These are phyloP conservation scores for Rhizoclosmatium globosum DNA, from an alignment of 192 early-diverging fungal species.

Conservation along the genomic window DNA sequence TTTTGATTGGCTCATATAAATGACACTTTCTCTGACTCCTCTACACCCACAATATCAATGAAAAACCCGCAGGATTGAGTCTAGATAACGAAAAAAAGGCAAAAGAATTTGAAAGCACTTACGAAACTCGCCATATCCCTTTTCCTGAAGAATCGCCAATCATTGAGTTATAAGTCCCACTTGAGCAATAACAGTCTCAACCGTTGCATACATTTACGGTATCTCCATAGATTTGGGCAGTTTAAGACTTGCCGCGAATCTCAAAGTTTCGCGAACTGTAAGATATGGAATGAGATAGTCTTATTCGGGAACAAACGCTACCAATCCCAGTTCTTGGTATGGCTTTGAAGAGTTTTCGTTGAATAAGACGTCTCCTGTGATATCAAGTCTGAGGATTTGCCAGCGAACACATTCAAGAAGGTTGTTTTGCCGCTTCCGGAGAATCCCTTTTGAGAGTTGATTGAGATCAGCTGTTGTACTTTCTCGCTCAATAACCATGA, in stretches of 20 bases:
- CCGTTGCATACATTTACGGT: constrained; percentile 32
- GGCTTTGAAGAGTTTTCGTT: constrained; percentile 67
- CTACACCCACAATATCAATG: no score
- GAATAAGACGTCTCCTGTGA: constrained; percentile 76
- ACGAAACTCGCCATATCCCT: no score
- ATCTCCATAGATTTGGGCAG: constrained; percentile 51
- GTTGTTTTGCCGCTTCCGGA: constrained; percentile 51
- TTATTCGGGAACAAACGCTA: constrained; percentile 53
- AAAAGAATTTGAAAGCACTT: no score
- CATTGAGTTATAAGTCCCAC: no score
- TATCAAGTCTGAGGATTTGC: constrained; percentile 61
- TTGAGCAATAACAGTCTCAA: constrained; percentile 48
- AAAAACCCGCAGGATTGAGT: no score
- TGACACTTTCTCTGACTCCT: no score
- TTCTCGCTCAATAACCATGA: no score
- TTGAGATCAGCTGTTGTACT: no score
- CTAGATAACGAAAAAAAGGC: no score
- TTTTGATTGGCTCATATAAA: no score
- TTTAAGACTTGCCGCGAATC: constrained; percentile 70
- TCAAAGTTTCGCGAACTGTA: constrained; percentile 76
- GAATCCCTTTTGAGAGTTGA: constrained; percentile 26
- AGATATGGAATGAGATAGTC: constrained; percentile 50
- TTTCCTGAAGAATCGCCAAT: no score
- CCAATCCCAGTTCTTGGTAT: constrained; percentile 29
- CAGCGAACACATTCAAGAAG: constrained; percentile 59